Conservation (phyloP, 2,329 filamentous ascomycete species). For the Aureobasidium pullulans region DNA sequence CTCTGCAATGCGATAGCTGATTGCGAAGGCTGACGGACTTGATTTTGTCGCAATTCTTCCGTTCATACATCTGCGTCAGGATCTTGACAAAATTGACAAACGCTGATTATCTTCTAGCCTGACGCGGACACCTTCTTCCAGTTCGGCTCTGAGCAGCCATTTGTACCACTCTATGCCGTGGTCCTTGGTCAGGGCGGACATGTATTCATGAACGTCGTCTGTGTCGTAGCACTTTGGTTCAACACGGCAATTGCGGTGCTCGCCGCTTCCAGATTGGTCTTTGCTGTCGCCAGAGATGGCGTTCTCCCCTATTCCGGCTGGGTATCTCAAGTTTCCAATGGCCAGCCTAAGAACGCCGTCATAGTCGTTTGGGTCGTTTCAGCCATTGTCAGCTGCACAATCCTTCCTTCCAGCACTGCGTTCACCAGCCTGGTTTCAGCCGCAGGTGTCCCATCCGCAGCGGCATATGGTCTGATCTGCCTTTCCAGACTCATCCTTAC, state of each 20-base stretch:
- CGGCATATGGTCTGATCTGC: conserved; percentile 39
- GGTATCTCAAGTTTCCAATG: conserved; percentile 48
- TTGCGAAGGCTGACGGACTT: no score
- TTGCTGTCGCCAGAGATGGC: conserved; percentile 55
- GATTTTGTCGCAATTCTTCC: no score
- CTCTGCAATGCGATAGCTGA: no score
- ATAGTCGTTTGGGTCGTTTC: conserved; percentile 51
- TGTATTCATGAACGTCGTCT: conserved; percentile 53
- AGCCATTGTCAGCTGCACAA: conserved; percentile 50
- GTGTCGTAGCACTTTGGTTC: conserved; percentile 40
- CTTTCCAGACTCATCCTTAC: conserved; percentile 31
- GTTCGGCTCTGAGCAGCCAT: conserved; percentile 50
- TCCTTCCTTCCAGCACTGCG: conserved; percentile 45
- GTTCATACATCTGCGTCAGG: no score
- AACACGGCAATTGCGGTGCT: conserved; percentile 55
- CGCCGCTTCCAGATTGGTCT: conserved; percentile 54
- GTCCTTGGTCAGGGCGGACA: conserved; percentile 51
- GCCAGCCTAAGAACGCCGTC: conserved; percentile 54
- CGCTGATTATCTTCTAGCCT: conserved; percentile 24
- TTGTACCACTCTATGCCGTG: conserved; percentile 51
- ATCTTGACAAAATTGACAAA: not conserved
- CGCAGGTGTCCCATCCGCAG: conserved; percentile 33
- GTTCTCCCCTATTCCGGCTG: conserved; percentile 53
- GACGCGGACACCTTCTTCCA: conserved; percentile 47
- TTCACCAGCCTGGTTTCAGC: conserved; percentile 34